Percentiles rank a stretch among this genome's conserved stretches.
These are phyloP conservation scores for Pelagophyceae sp. DNA, from an alignment of 352 stramenopile genomes.

Conservation along the genomic window DNA sequence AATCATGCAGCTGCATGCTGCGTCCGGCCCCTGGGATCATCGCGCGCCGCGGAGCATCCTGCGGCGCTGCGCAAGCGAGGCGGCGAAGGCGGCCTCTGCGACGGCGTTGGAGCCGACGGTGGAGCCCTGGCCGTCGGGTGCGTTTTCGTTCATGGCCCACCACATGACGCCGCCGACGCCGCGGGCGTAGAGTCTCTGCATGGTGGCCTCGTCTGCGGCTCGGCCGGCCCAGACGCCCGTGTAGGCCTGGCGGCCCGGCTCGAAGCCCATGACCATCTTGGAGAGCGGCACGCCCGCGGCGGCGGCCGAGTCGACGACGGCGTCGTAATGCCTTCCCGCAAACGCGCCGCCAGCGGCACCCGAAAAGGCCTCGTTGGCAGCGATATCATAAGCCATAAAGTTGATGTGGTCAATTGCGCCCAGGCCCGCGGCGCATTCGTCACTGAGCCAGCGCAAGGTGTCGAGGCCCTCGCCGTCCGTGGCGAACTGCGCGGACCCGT, in stretches of 20 bases:
- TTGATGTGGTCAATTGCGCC: neutral
- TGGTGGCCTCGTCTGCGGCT: neutral
- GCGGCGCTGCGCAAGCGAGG: too few relatives aligned
- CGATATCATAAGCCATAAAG: slow-evolving; percentile 1
- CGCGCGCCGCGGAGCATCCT: too few relatives aligned
- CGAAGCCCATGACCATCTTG: slow-evolving; percentile 15
- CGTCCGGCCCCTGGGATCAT: too few relatives aligned
- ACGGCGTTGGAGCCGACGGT: neutral
- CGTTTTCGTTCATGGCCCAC: slow-evolving; percentile 2
- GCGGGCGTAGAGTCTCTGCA: neutral
- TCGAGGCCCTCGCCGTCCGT: slow-evolving; percentile 11
- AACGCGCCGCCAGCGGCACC: neutral
- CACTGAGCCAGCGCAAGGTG: neutral
- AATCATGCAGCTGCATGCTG: too few relatives aligned
- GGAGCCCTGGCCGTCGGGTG: neutral
- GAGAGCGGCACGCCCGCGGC: neutral
- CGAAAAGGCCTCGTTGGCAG: neutral
- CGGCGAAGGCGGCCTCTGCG: neutral
- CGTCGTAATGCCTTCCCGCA: neutral
- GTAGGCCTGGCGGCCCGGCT: slow-evolving; percentile 4
- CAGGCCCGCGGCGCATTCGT: neutral
- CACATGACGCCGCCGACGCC: slow-evolving; percentile 9
- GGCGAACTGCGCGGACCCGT: neutral
- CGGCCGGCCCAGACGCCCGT: slow-evolving; percentile 7
- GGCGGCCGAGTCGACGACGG: neutral